phyloP scores from a whole-genome alignment of 768 basidiomycete species.

The Tulasnella sp. region DNA sequence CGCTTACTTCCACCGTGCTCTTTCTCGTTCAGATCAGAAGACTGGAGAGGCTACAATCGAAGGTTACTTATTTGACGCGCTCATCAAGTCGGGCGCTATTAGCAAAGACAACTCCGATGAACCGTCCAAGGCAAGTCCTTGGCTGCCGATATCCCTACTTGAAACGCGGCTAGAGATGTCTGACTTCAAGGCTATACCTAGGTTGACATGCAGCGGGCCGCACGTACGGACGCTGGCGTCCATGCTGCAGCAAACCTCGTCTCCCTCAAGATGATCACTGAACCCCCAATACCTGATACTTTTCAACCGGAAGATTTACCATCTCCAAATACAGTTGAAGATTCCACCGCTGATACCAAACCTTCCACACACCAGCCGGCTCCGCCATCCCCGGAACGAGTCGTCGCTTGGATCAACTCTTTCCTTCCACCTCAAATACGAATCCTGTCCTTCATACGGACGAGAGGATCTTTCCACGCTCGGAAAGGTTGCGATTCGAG shows the following conservation, averaged over 20 bases:
- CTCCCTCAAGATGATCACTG: slow-evolving; percentile 78
- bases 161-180: too few relatives aligned
- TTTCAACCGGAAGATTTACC: slow-evolving; percentile 26
- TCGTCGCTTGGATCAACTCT: slow-evolving; percentile 60
- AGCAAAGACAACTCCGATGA: slow-evolving; percentile 89
- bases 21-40: slow-evolving; percentile 31
- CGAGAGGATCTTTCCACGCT: slow-evolving; percentile 33
- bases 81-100: slow-evolving; percentile 86
- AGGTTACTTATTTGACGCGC: slow-evolving; percentile 74
- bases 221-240: slow-evolving; percentile 93
- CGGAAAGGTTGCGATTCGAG: slow-evolving; percentile 24
- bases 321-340: background rate
- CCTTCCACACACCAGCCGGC: background rate
- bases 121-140: slow-evolving; percentile 58
- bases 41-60: slow-evolving; percentile 75
- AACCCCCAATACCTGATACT: slow-evolving; percentile 59
- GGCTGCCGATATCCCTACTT: too few relatives aligned
- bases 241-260: slow-evolving; percentile 94
- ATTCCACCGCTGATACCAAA: background rate
- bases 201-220: slow-evolving; percentile 80
- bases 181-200: slow-evolving; percentile 27
- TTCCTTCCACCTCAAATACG: slow-evolving; percentile 86
- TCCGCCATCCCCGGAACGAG: background rate
- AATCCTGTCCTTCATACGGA: slow-evolving; percentile 77
- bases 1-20: background rate